Evolutionary conservation across 169 alveolate genomes (phyloP).

Genomic region (Plasmodium chabaudi): DNA sequence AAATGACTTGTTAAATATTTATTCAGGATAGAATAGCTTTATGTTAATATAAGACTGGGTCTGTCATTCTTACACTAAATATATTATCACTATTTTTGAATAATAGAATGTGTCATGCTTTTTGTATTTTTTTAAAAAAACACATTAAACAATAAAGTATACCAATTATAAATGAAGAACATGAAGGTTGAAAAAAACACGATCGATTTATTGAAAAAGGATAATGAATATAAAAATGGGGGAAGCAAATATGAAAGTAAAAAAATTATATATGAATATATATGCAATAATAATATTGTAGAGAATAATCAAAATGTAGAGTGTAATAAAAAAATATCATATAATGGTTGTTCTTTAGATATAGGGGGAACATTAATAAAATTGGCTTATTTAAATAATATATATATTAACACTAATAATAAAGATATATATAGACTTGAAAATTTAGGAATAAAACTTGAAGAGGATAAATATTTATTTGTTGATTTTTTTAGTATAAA

Average conservation of each 20-base stretch:
- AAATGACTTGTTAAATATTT: too few species aligned
- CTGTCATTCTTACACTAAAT: too few species aligned
- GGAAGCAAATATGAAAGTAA: background rate
- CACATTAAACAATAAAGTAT: too few species aligned
- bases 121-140: too few species aligned
- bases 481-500: conserved; percentile 22
- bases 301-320: background rate
- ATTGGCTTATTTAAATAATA: conserved; percentile 75
- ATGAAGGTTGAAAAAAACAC: too few species aligned
- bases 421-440: background rate
- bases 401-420: conserved; percentile 9
- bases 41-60: too few species aligned
- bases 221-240: too few species aligned
- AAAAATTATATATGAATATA: background rate
- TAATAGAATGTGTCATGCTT: too few species aligned
- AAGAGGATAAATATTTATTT: conserved; percentile 9
- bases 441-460: conserved; percentile 9
- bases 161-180: too few species aligned
- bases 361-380: conserved; percentile 89
- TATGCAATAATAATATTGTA: background rate
- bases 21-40: too few species aligned
- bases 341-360: conserved; percentile 79
- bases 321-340: background rate
- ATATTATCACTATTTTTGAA: too few species aligned
- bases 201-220: too few species aligned